Evolutionary conservation across 2,329 filamentous ascomycete genomes (phyloP).

Genomic region (Claviceps cyperi): DNA sequence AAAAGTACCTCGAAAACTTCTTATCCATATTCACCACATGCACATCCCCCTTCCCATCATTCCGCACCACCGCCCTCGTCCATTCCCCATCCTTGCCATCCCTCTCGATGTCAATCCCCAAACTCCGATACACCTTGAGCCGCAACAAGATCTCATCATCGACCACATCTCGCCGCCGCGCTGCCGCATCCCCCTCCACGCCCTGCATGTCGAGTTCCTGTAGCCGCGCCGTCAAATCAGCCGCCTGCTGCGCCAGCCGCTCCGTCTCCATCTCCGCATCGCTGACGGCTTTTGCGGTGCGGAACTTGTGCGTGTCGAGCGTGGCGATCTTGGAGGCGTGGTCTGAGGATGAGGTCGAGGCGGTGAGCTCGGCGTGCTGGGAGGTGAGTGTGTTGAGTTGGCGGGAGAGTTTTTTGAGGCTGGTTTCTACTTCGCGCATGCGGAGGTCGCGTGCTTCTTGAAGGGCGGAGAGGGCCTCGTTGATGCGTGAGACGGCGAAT

Average conservation of each 20-base stretch:
- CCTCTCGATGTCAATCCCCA: slow-evolving; percentile 78
- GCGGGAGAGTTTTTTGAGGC: slow-evolving; percentile 59
- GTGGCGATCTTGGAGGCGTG: slow-evolving; percentile 76
- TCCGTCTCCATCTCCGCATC: slow-evolving; percentile 94
- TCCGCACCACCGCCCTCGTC: slow-evolving; percentile 71
- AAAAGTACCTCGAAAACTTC: slow-evolving; percentile 83
- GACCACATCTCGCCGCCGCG: slow-evolving; percentile 26
- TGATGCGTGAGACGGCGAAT: slow-evolving; percentile 65
- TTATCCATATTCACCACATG: slow-evolving; percentile 89
- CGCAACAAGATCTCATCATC: slow-evolving; percentile 58
- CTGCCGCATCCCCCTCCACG: slow-evolving; percentile 47
- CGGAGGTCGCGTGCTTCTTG: slow-evolving; percentile 69
- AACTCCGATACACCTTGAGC: slow-evolving; percentile 76
- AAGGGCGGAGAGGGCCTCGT: slow-evolving; percentile 71
- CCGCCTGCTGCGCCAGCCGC: slow-evolving; percentile 65
- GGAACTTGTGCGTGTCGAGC: slow-evolving; percentile 87
- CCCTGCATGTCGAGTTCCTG: slow-evolving; percentile 79
- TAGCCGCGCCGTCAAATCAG: slow-evolving; percentile 58
- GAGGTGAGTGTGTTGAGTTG: slow-evolving; percentile 59
- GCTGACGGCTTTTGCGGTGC: slow-evolving; percentile 77
- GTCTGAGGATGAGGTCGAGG: slow-evolving; percentile 59
- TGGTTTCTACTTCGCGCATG: slow-evolving; percentile 52
- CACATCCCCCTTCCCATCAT: slow-evolving; percentile 76
- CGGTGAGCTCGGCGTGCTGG: slow-evolving; percentile 63
- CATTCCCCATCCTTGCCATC: slow-evolving; percentile 66